These are phyloP conservation scores for Trypanosoma lewisi DNA, from an alignment of 208 protist species.

Conservation along the genomic window DNA sequence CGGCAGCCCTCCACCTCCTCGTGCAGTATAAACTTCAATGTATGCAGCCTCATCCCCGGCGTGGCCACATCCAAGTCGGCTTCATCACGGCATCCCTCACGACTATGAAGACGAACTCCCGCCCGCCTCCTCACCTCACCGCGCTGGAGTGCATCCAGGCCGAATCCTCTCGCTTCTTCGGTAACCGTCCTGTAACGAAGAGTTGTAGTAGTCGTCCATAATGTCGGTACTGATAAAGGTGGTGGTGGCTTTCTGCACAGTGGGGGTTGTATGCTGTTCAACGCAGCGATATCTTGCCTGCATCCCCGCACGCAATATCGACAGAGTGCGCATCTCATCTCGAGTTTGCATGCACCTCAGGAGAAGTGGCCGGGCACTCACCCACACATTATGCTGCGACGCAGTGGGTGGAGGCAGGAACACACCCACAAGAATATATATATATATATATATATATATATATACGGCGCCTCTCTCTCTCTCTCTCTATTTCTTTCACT, in stretches of 20 bases:
- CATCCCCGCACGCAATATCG: background rate
- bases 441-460: too few species aligned
- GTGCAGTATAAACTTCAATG: background rate
- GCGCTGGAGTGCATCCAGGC: conserved; percentile 17
- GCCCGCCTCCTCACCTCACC: conserved; percentile 24
- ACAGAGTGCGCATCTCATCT: background rate
- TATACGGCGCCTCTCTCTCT: too few species aligned
- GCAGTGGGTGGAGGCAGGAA: background rate
- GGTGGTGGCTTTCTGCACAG: background rate
- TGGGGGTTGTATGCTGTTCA: background rate
- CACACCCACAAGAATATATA: background rate
- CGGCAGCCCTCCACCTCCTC: conserved; percentile 24
- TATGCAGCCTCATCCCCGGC: too few species aligned
- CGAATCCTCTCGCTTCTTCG: conserved; percentile 15
- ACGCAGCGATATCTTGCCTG: background rate
- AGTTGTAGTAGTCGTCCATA: too few species aligned
- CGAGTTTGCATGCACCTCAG: conserved; percentile 6
- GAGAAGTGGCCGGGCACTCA: background rate
- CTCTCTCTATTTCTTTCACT: too few species aligned
- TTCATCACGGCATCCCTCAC: background rate
- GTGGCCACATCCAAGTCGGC: background rate
- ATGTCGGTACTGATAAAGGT: too few species aligned
- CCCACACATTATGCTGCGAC: background rate
- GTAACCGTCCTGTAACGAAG: conserved; percentile 10
- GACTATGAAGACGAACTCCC: background rate